A percentile compares a stretch with the other conserved stretches of the same genome.
phyloP scores from a whole-genome alignment of 2,329 filamentous ascomycete species.

The Botrytis fabae region DNA sequence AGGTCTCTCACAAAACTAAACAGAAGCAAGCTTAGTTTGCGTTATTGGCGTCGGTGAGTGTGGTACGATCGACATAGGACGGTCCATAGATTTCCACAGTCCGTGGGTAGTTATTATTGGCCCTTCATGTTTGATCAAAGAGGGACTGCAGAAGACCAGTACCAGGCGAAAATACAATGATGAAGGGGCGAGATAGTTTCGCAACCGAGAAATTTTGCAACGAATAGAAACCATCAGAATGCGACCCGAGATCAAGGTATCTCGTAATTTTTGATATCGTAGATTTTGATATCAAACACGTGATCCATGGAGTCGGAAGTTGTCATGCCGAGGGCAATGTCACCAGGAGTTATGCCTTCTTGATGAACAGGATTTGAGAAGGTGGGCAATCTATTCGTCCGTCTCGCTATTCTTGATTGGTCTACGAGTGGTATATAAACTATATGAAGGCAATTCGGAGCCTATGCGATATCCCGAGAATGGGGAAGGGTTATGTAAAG shows the following conservation, averaged over 20 bases:
- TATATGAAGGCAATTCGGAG: not conserved
- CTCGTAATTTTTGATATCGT: not conserved
- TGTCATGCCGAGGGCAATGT: not conserved
- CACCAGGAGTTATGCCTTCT: not conserved
- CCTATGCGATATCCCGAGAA: not conserved
- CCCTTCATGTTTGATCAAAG: not conserved
- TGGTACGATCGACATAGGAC: not conserved
- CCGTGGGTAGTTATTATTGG: not conserved
- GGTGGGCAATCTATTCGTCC: not conserved
- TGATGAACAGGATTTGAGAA: not conserved
- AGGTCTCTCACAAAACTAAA: not conserved
- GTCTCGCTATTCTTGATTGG: not conserved
- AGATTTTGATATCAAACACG: not conserved
- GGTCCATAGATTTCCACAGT: not conserved
- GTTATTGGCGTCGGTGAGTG: not conserved
- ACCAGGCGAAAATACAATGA: not conserved
- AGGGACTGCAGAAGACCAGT: not conserved
- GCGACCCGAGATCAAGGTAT: too few species aligned
- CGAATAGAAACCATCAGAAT: not conserved
- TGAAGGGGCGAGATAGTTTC: not conserved
- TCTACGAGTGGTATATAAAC: not conserved
- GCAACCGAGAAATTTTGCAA: not conserved
- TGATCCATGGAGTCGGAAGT: not conserved
- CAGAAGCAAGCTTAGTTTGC: not conserved
- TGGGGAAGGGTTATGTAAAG: not conserved